Evolutionary conservation across 257 asterid species (phyloP).

Genomic region (Jacaranda copaia): DNA sequence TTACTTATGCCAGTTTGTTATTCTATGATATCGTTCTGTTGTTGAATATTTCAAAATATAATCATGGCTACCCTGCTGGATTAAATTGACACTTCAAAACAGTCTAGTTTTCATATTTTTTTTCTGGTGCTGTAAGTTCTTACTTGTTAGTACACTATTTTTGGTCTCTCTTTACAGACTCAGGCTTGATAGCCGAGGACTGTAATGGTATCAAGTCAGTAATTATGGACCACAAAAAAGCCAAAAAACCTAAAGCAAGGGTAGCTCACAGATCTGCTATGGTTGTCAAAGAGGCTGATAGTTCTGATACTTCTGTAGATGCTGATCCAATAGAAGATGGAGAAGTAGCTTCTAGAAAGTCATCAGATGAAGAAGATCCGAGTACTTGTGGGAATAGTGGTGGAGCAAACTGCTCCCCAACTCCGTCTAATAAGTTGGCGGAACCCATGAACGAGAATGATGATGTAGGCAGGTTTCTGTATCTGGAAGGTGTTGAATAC

Average conservation of each 20-base stretch:
- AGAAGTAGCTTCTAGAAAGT: constrained; percentile 27
- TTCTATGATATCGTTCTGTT: too few relatives aligned
- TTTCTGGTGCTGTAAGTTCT: not conserved
- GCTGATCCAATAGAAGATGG: constrained; percentile 35
- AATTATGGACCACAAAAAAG: constrained; percentile 40
- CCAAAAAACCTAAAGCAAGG: constrained; percentile 48
- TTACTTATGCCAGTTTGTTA: too few relatives aligned
- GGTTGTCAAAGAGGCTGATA: constrained; percentile 38
- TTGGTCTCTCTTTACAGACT: constrained; percentile 55
- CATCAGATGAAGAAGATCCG: constrained; percentile 45
- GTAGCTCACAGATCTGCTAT: constrained; percentile 42
- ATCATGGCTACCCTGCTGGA: too few relatives aligned
- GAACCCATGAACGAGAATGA: constrained; percentile 47
- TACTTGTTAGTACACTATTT: not conserved
- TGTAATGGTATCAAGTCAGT: constrained; percentile 43
- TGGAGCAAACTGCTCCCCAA: constrained; percentile 42
- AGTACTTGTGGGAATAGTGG: constrained; percentile 33
- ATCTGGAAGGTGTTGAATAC: constrained; percentile 95
- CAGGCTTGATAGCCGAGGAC: constrained; percentile 62
- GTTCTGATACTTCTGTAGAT: constrained; percentile 35
- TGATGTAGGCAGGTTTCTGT: constrained; percentile 92
- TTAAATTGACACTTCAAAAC: too few relatives aligned
- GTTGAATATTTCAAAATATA: too few relatives aligned
- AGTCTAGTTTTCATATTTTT: not conserved
- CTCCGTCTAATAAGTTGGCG: constrained; percentile 44